Conservation (phyloP, 2,329 filamentous ascomycete species). For the Penicillium sp. region DNA sequence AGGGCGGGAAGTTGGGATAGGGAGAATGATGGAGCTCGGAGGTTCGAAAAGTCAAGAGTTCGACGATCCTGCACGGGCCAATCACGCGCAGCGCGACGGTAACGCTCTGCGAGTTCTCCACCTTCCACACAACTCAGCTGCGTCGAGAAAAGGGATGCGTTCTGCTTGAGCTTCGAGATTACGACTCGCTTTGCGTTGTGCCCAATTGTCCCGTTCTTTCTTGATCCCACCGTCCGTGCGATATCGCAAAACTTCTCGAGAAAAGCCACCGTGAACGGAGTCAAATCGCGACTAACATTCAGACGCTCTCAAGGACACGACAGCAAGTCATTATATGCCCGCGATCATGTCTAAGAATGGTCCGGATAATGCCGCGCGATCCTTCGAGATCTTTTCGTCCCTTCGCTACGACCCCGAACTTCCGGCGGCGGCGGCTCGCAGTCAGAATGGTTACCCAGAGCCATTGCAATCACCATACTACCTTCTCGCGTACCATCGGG, state of each 20-base stretch:
- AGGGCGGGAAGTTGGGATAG: slow-evolving; percentile 27
- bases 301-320: too few relatives aligned
- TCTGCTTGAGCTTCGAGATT: too few relatives aligned
- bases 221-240: too few relatives aligned
- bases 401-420: slow-evolving; percentile 68
- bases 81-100: slow-evolving; percentile 28
- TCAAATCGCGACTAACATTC: slow-evolving; percentile 14
- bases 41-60: slow-evolving; percentile 40
- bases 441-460: slow-evolving; percentile 35
- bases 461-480: slow-evolving; percentile 63
- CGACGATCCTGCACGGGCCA: slow-evolving; percentile 28
- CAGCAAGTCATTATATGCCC: neutral
- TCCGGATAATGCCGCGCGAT: neutral
- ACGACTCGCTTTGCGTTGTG: too few relatives aligned
- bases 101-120: slow-evolving; percentile 20
- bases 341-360: slow-evolving; percentile 15
- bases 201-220: too few relatives aligned
- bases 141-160: slow-evolving; percentile 9
- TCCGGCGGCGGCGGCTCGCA: slow-evolving; percentile 29
- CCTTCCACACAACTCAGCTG: slow-evolving; percentile 15
- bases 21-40: slow-evolving; percentile 30
- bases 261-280: too few relatives aligned
- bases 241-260: too few relatives aligned
- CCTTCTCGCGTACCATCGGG: slow-evolving; percentile 73
- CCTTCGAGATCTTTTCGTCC: slow-evolving; percentile 66